Evolutionary conservation across 495 filamentous ascomycete species (phyloP), one percentile per base, ranked within the genome.

Genomic region (Gamarada debralockiae): DNA sequence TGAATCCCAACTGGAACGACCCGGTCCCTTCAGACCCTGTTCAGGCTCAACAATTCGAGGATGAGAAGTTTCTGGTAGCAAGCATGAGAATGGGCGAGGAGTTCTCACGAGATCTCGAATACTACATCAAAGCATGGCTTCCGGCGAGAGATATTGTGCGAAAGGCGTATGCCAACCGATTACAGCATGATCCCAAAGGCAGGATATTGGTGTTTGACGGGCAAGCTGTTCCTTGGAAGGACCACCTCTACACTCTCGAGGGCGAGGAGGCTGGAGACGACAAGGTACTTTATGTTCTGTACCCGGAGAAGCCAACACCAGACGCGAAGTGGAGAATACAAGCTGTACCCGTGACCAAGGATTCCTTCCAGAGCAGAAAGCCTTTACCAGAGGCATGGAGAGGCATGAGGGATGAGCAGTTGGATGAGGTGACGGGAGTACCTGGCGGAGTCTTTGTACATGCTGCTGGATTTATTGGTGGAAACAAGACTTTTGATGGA

Each of bases 391-490:
- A 92, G 69, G 73, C 78, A 15, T 98, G 93, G 93, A 83, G 91
- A 45, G 93, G 95, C 1, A 77, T 93, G 45, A 78, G 95, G 18
- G 93, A 97, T 64, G 82, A 87, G 59, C 79, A 89, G 64, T 70
- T 98, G 52, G 86, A 89, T 64, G 73, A 80, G 51, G 75, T 95
- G 6, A 69, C 80, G 29, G 89, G 90, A 0, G 73, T 93, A 3
- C 70, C 72, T 23, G 93, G 92, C 5, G 81, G 87, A 34, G 82
- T 97, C 20, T 98, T 98, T 66, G 86, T 96, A 48, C 93, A 98
- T 61, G 92, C 93, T 7, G 85, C 83, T 48, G 95, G 93, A 3
- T 98, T 98, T 67, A 96, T 97, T 67, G 93, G 95, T 15, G 93
- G 93, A 2, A 95, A 96, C 66, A 84, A 85, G 73, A 92, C 85